Conservation (phyloP, 371 early-diverging fungal species). For the Zancudomyces culisetae region DNA sequence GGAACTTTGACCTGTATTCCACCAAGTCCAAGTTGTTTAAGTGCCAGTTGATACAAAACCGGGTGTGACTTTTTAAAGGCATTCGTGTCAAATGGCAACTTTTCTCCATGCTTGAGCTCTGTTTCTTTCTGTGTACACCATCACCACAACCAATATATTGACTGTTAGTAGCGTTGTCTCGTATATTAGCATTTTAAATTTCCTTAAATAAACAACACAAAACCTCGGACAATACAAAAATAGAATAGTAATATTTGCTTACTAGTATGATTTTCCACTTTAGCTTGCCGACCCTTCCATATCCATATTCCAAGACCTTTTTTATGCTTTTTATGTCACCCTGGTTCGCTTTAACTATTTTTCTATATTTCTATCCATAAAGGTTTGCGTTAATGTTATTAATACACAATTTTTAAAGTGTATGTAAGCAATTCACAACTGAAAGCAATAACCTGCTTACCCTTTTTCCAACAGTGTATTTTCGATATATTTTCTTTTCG, state of each 20-base stretch:
- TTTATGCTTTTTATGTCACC: not conserved
- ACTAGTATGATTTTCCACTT: not conserved
- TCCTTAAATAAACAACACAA: not conserved
- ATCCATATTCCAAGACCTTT: not conserved
- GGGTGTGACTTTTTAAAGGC: not conserved
- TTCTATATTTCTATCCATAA: not conserved
- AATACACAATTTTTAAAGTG: not conserved
- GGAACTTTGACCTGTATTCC: not conserved
- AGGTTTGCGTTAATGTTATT: not conserved
- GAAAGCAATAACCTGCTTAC: not conserved
- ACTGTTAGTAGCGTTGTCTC: too few relatives aligned
- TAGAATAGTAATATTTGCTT: too few relatives aligned
- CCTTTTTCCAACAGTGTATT: not conserved
- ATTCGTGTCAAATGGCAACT: not conserved
- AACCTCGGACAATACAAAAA: not conserved
- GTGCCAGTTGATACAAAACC: not conserved
- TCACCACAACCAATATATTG: too few relatives aligned
- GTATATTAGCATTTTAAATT: too few relatives aligned
- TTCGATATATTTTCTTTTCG: not conserved
- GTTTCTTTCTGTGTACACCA: not conserved
- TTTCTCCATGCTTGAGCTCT: not conserved
- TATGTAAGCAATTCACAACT: not conserved
- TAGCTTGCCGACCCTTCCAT: slow-evolving; percentile 1
- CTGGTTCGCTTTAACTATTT: not conserved
- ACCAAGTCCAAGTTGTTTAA: not conserved